Conservation (phyloP, 1,284 basidiomycete genomes). For the Tylopilus orsonianus region DNA sequence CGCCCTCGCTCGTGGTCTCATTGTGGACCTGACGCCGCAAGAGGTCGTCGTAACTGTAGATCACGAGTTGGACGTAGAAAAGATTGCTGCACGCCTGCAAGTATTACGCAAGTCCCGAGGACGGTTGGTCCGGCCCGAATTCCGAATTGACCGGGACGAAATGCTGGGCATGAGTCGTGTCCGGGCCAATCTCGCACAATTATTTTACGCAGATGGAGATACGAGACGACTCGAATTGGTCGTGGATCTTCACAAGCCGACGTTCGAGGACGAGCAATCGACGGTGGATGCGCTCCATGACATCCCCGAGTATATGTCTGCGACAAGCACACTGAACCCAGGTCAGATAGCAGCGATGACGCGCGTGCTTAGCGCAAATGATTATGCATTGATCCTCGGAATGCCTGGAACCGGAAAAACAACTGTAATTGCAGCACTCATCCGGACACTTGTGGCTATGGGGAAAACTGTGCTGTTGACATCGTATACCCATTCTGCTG, state of each 20-base stretch:
- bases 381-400: conserved; percentile 91
- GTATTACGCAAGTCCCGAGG: conserved; percentile 15
- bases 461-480: conserved; percentile 90
- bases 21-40: conserved; percentile 67
- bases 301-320: conserved; percentile 26
- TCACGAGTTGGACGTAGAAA: conserved; percentile 63
- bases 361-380: conserved; percentile 76
- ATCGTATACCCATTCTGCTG: conserved; percentile 96
- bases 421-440: conserved; percentile 89
- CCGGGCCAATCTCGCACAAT: conserved; percentile 84
- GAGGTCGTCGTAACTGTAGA: conserved; percentile 80
- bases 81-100: conserved; percentile 37
- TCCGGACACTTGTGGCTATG: conserved; percentile 72
- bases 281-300: conserved; percentile 17
- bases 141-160: conserved; percentile 95
- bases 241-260: conserved; percentile 78
- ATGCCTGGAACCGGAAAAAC: conserved; percentile 99
- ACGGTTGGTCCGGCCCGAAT: conserved; percentile 44
- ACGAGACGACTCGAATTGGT: conserved; percentile 66
- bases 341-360: conserved; percentile 76
- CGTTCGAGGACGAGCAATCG: conserved; percentile 47
- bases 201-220: conserved; percentile 83
- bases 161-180: conserved; percentile 84
- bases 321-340: conserved; percentile 56
- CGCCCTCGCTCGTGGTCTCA: conserved; percentile 83